Conservation (phyloP, 2,329 filamentous ascomycete genomes). For the Rhinocladiella similis region DNA sequence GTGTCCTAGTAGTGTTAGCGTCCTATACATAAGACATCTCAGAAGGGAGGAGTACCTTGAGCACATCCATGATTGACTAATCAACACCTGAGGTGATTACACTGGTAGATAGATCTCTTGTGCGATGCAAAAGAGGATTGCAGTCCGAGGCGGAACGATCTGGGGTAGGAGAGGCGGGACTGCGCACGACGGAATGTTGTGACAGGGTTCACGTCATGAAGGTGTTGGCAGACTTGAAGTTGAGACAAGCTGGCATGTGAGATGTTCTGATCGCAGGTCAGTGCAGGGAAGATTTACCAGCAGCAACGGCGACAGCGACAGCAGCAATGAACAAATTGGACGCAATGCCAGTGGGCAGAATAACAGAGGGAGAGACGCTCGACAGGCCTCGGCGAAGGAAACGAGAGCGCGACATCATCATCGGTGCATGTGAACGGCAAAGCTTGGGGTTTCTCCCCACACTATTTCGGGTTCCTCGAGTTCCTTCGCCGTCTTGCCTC, state of each 20-base stretch:
- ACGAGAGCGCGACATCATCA: constrained; percentile 3
- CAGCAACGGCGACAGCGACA: not conserved
- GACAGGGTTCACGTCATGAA: not conserved
- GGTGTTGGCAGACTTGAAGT: not conserved
- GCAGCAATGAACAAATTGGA: not conserved
- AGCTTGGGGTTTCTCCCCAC: not conserved
- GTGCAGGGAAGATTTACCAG: not conserved
- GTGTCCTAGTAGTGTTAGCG: constrained; percentile 14
- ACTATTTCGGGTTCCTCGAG: not conserved
- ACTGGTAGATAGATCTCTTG: too few relatives aligned
- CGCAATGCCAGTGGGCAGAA: not conserved
- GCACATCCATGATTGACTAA: constrained; percentile 17
- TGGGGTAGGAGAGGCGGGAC: not conserved
- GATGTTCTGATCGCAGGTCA: not conserved
- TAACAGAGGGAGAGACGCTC: not conserved
- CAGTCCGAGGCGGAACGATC: not conserved
- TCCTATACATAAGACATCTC: not conserved
- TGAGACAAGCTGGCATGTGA: not conserved
- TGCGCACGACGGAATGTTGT: not conserved
- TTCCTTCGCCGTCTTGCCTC: too few relatives aligned
- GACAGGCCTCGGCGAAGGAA: not conserved
- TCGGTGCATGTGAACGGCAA: not conserved
- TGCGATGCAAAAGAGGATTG: not conserved
- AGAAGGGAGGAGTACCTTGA: constrained; percentile 11
- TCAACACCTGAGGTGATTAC: not conserved